Evolutionary conservation across 257 asterid species (phyloP), one percentile per base, ranked within the genome.

Genomic region (Solanum chilense): DNA sequence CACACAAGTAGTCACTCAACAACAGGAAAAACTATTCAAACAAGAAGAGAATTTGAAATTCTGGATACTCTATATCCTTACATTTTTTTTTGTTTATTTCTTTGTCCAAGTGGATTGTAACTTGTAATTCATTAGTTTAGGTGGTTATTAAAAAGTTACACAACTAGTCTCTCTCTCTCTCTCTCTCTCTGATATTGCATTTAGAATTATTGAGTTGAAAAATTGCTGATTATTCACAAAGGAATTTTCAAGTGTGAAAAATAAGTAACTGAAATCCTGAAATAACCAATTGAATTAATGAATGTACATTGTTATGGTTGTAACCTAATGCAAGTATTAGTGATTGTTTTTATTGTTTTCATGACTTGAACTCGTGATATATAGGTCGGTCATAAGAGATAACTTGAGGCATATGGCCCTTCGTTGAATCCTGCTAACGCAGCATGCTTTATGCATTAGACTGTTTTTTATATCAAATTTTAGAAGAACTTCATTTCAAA

Each of bases 291-390:
- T 75, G 52, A 75, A 75, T 41, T 41, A 69, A 69, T 69, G 41
- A 69, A 69, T 69, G 42, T 95, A 94, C 88, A 90, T 95, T 88
- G 99, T 98, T 90, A 90, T 96, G 81, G 91, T 92, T 82, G 98
- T 95, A 56, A 2, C 25, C 25, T 7, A 56, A 56, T 56, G 64
- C 12, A 56, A 56, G 64, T 56, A 56, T 56, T 20, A 56, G 5
- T 20, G 25, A 0, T 18, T 56, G 64, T 56, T 56, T 56, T 0
- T 10, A 0, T 18, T 18, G 12, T 56, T 56, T 56, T 0, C 25
- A 56, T 56, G 25, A 1, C 25, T 56, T 56, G n/a, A 56, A 56
- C 25, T 56, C 12, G n/a, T 20, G 64, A 56, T 56, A 7, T 56
- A 56, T 56, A 56, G 4, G 64, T 56, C 64, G 4, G n/a, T 56